A percentile compares a stretch with the other conserved stretches of the same genome.
These are phyloP conservation scores for Neltuma alba DNA, from an alignment of 306 rosid genomes.

Conservation along the genomic window DNA sequence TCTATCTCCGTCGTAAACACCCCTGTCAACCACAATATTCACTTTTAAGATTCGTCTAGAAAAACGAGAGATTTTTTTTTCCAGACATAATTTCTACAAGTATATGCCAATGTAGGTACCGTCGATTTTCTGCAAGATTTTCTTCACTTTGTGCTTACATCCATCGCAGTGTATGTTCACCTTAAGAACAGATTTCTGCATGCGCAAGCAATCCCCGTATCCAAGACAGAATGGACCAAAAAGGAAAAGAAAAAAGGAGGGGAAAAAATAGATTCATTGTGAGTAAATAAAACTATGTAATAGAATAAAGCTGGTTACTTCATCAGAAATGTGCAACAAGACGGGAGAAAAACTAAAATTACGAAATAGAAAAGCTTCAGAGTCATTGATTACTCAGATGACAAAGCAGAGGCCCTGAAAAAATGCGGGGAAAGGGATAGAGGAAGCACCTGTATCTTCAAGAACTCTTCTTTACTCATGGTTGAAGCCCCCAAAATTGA, in stretches of 20 bases:
- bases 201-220: slow-evolving; percentile 44
- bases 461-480: slow-evolving; percentile 87
- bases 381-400: background rate
- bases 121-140: slow-evolving; percentile 75
- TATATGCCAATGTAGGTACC: slow-evolving; percentile 41
- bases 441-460: slow-evolving; percentile 82
- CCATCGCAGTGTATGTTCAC: slow-evolving; percentile 88
- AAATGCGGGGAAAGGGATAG: slow-evolving; percentile 20
- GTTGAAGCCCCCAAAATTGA: slow-evolving; percentile 32
- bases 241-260: background rate
- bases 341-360: background rate
- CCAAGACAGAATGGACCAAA: slow-evolving; percentile 42
- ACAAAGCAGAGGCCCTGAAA: slow-evolving; percentile 17
- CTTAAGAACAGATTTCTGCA: slow-evolving; percentile 79
- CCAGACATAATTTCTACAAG: background rate
- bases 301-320: background rate
- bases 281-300: background rate
- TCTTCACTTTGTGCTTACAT: slow-evolving; percentile 78
- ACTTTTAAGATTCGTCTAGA: background rate
- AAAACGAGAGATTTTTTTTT: background rate
- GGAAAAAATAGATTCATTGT: slow-evolving; percentile 10
- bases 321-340: slow-evolving; percentile 2
- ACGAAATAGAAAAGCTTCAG: background rate
- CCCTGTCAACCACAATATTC: slow-evolving; percentile 45
- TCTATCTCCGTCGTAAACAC: slow-evolving; percentile 90